Conservation (phyloP, 2,329 filamentous ascomycete genomes). For the Phaeoacremonium minimum region DNA sequence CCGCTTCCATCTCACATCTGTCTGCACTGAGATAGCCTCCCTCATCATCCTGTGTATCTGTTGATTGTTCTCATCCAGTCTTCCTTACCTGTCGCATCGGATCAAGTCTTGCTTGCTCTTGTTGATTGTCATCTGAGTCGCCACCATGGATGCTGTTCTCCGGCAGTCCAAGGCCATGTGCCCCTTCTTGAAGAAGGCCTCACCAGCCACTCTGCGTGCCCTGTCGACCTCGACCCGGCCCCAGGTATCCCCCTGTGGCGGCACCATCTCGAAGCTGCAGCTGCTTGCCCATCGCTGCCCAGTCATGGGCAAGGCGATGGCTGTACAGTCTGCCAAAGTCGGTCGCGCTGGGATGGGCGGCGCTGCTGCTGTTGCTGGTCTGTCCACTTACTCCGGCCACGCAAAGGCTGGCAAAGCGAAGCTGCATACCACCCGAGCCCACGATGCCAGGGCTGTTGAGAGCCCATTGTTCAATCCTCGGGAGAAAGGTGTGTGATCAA, state of each 20-base stretch:
- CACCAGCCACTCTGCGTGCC: constrained; percentile 83
- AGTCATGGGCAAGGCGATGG: constrained; percentile 96
- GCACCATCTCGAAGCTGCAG: constrained; percentile 96
- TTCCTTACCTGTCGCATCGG: no score
- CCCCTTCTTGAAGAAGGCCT: constrained; percentile 93
- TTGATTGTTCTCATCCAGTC: no score
- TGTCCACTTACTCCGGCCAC: constrained; percentile 47
- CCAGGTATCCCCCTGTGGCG: constrained; percentile 70
- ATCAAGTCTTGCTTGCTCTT: no score
- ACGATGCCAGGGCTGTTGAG: constrained; percentile 76
- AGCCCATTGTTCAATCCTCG: constrained; percentile 41
- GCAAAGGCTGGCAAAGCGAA: constrained; percentile 59
- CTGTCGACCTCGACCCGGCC: constrained; percentile 71
- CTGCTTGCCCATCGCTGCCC: constrained; percentile 91
- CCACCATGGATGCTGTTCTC: constrained; percentile 83
- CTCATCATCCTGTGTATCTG: no score
- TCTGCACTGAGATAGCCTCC: no score
- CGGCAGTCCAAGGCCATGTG: constrained; percentile 96
- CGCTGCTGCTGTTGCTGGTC: constrained; percentile 38
- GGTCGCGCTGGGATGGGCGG: constrained; percentile 33
- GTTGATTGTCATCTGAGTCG: no score
- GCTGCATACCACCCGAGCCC: constrained; percentile 74
- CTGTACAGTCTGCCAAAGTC: constrained; percentile 68
- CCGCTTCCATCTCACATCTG: no score
- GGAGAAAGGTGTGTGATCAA: constrained; percentile 44